phyloP scores from a whole-genome alignment of 2,329 filamentous ascomycete genomes.

The Monosporascus sp. region DNA sequence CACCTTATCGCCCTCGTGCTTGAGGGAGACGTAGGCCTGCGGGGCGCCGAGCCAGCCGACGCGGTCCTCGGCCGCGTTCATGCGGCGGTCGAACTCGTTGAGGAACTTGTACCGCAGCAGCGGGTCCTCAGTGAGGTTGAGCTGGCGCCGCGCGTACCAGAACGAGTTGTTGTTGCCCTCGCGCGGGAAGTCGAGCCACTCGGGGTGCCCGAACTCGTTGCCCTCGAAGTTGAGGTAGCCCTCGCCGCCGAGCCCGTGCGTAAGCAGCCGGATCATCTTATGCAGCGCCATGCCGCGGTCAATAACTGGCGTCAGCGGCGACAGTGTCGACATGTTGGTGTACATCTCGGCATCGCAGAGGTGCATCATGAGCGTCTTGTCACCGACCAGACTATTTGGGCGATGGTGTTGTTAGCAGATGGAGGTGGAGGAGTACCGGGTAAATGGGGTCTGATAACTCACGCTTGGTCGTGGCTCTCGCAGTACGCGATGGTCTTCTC shows the following conservation, averaged over 20 bases:
- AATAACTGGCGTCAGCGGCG: constrained; percentile 80
- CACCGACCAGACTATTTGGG: constrained; percentile 75
- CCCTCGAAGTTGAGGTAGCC: constrained; percentile 98
- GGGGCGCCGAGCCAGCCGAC: constrained; percentile 84
- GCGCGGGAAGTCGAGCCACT: constrained; percentile 98
- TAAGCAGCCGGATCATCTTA: constrained; percentile 95
- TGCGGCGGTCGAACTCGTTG: constrained; percentile 87
- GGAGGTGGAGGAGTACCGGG: background rate
- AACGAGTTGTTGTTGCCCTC: constrained; percentile 90
- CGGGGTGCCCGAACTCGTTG: constrained; percentile 97
- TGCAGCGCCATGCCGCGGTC: constrained; percentile 87
- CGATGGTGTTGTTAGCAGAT: constrained; percentile 13
- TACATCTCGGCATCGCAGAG: constrained; percentile 96
- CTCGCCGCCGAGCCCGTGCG: constrained; percentile 86
- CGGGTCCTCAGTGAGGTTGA: constrained; percentile 83
- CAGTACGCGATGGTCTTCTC: constrained; percentile 98
- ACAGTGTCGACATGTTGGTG: constrained; percentile 88
- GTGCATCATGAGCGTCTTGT: constrained; percentile 97
- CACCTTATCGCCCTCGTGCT: constrained; percentile 90
- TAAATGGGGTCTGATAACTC: constrained; percentile 34
- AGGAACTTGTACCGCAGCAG: constrained; percentile 86
- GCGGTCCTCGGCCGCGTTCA: constrained; percentile 83
- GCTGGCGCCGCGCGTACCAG: constrained; percentile 88
- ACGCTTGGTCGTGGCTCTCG: constrained; percentile 97
- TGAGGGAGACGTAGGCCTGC: constrained; percentile 89